These are phyloP conservation scores for Colletotrichum scovillei DNA, from an alignment of 2,329 filamentous ascomycete species.

Conservation along the genomic window DNA sequence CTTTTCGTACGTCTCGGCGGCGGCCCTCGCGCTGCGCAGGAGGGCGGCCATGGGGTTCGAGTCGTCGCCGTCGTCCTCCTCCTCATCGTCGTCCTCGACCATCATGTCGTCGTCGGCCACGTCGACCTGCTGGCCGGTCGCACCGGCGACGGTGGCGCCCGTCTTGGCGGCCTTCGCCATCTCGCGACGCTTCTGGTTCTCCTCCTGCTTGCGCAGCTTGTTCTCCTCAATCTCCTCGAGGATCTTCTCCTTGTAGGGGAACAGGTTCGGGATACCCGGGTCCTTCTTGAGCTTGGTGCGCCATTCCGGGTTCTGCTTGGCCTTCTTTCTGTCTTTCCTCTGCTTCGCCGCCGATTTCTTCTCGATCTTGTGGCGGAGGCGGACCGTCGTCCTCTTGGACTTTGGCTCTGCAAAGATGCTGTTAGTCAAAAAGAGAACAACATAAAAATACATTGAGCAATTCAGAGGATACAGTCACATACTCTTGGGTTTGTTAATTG, in stretches of 20 bases:
- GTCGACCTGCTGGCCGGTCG: constrained; percentile 56
- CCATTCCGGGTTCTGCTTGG: constrained; percentile 98
- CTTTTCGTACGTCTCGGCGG: constrained; percentile 80
- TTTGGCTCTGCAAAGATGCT: constrained; percentile 77
- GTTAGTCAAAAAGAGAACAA: constrained; percentile 1
- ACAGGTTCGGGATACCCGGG: constrained; percentile 95
- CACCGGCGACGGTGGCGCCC: constrained; percentile 48
- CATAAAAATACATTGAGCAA: not conserved
- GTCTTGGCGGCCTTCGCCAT: constrained; percentile 76
- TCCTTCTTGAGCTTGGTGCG: constrained; percentile 96
- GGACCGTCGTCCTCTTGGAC: constrained; percentile 91
- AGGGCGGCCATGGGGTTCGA: constrained; percentile 94
- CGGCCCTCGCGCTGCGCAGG: constrained; percentile 82
- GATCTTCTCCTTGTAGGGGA: constrained; percentile 97
- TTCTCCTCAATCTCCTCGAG: constrained; percentile 94
- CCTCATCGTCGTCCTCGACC: constrained; percentile 62
- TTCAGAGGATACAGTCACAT: constrained; percentile 39
- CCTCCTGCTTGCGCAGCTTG: constrained; percentile 83
- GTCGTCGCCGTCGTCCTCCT: constrained; percentile 70
- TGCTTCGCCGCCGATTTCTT: constrained; percentile 93
- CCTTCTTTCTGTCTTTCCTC: constrained; percentile 86
- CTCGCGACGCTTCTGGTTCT: constrained; percentile 77
- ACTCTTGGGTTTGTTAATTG: constrained; percentile 68
- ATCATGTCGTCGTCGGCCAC: constrained; percentile 60
- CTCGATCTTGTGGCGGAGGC: constrained; percentile 94